Evolutionary conservation across 169 alveolate species (phyloP).

Genomic region (Plasmodium falciparum): DNA sequence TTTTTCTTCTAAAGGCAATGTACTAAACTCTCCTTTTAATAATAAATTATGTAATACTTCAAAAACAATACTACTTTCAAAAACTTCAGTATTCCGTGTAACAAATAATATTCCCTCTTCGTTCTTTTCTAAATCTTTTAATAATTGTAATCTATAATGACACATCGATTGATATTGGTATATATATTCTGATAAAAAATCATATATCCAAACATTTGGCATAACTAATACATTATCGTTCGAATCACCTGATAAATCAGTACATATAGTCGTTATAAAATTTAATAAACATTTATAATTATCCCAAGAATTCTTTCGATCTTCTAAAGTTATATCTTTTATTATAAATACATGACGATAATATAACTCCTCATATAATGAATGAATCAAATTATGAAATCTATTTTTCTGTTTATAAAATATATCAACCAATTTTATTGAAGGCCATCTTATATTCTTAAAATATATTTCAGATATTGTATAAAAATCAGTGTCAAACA

Average conservation of each 20-base stretch:
- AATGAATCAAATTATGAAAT: conserved; percentile 85
- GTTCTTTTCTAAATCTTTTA: conserved; percentile 54
- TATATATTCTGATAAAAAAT: conserved; percentile 88
- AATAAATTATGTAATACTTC: conserved; percentile 63
- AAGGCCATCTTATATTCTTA: conserved; percentile 88
- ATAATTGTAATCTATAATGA: conserved; percentile 50
- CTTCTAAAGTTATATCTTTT: conserved; percentile 87
- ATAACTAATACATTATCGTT: conserved; percentile 80
- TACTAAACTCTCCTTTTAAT: conserved; percentile 38
- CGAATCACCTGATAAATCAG: conserved; percentile 71
- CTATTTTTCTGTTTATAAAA: conserved; percentile 88
- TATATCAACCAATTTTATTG: conserved; percentile 83
- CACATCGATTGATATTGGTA: conserved; percentile 89
- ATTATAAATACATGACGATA: conserved; percentile 88
- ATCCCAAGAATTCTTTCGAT: conserved; percentile 87
- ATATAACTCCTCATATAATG: conserved; percentile 88
- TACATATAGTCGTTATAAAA: conserved; percentile 81
- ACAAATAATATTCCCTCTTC: conserved; percentile 78
- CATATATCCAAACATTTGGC: conserved; percentile 91
- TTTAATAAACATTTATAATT: conserved; percentile 85
- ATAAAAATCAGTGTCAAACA: conserved; percentile 87
- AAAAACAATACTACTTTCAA: conserved; percentile 54
- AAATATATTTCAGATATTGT: conserved; percentile 85
- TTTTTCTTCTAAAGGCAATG: conserved; percentile 40
- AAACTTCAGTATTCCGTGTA: conserved; percentile 20